A percentile compares a stretch with the other conserved stretches of the same genome.
Evolutionary conservation across 2,329 filamentous ascomycete genomes (phyloP).

Genomic region (Microsporum canis): DNA sequence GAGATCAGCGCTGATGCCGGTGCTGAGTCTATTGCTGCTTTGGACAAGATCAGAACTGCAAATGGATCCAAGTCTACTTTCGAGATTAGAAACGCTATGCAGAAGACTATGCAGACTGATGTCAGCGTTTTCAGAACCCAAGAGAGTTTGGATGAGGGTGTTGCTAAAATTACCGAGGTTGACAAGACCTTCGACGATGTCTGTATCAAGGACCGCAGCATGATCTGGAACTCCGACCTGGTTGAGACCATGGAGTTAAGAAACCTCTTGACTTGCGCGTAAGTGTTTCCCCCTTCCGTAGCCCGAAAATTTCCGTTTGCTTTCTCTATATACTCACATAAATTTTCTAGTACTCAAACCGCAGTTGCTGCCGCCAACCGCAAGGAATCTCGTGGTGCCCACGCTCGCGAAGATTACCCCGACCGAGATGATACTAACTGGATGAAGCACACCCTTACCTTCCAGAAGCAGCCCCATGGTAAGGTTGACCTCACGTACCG

Average conservation of each 20-base stretch:
- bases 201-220: slow-evolving; percentile 94
- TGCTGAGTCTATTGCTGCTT: slow-evolving; percentile 70
- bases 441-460: slow-evolving; percentile 99
- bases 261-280: slow-evolving; percentile 94
- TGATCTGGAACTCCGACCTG: slow-evolving; percentile 99
- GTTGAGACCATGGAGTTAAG: slow-evolving; percentile 92
- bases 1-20: slow-evolving; percentile 75
- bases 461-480: slow-evolving; percentile 86
- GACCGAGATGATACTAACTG: slow-evolving; percentile 91
- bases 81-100: slow-evolving; percentile 84
- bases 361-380: slow-evolving; percentile 80
- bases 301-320: too few relatives aligned
- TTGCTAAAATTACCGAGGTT: slow-evolving; percentile 73
- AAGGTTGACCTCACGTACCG: slow-evolving; percentile 80
- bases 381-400: slow-evolving; percentile 94
- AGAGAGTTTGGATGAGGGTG: slow-evolving; percentile 86
- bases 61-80: slow-evolving; percentile 77
- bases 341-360: slow-evolving; percentile 60
- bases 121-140: slow-evolving; percentile 95
- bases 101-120: slow-evolving; percentile 96
- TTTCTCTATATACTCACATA: slow-evolving; percentile 7
- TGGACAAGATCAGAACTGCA: slow-evolving; percentile 76
- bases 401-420: slow-evolving; percentile 92
- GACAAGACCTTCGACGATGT: slow-evolving; percentile 71
- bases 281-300: slow-evolving; percentile 38